phyloP scores from a whole-genome alignment of 495 filamentous ascomycete species.

The Aspergillus ostianus region DNA sequence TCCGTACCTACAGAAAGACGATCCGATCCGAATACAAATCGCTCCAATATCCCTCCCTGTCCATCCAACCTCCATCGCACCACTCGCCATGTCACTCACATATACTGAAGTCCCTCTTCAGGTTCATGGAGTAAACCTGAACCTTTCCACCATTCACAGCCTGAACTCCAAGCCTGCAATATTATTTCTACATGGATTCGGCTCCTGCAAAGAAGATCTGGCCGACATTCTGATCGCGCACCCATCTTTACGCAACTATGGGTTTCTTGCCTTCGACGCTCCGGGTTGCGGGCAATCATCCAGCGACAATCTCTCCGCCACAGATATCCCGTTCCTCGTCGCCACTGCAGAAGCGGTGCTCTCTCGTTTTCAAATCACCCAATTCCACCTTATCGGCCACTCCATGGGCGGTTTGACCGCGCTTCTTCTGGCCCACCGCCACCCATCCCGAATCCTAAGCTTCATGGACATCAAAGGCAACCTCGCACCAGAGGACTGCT shows the following conservation, averaged over 20 bases:
- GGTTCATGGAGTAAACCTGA: slow-evolving; percentile 2
- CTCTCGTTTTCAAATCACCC: slow-evolving; percentile 19
- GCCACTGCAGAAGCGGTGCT: slow-evolving; percentile 24
- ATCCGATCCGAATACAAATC: no score
- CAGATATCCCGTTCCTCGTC: slow-evolving; percentile 31
- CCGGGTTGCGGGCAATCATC: slow-evolving; percentile 26
- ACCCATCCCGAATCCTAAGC: slow-evolving; percentile 23
- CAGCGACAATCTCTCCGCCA: slow-evolving; percentile 21
- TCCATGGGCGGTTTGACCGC: slow-evolving; percentile 32
- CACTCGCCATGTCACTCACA: no score
- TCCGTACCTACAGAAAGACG: no score
- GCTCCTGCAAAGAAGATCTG: slow-evolving; percentile 34
- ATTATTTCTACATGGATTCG: slow-evolving; percentile 31
- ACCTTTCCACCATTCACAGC: slow-evolving; percentile 23
- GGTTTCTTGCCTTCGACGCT: slow-evolving; percentile 28
- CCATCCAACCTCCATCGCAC: no score
- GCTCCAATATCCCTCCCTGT: no score
- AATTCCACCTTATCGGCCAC: slow-evolving; percentile 29
- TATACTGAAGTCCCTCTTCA: no score
- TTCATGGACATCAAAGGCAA: slow-evolving; percentile 35
- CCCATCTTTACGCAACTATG: slow-evolving; percentile 18
- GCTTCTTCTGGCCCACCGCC: slow-evolving; percentile 19
- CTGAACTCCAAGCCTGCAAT: slow-evolving; percentile 20
- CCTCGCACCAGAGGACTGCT: slow-evolving; percentile 32
- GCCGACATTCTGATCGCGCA: slow-evolving; percentile 22